Evolutionary conservation across 768 basidiomycete genomes (phyloP).

Genomic region (Russula sp.): DNA sequence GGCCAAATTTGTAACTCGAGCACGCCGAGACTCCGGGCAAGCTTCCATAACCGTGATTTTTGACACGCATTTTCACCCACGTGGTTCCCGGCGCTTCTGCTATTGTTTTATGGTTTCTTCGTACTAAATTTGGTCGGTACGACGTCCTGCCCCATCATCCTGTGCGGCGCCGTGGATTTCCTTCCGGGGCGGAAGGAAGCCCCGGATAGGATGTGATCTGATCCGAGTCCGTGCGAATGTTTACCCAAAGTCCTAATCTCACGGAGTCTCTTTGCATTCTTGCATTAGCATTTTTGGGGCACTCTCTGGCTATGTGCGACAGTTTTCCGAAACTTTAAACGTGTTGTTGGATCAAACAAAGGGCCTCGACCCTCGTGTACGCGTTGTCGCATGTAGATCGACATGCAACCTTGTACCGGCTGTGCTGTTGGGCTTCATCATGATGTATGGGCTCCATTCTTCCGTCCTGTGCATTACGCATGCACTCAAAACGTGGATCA

Average conservation of each 20-base stretch:
- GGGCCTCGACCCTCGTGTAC: constrained; percentile 16
- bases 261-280: constrained; percentile 3
- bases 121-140: constrained; percentile 17
- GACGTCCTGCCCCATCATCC: not conserved
- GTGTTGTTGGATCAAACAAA: constrained; percentile 9
- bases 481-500: constrained; percentile 25
- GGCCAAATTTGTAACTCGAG: constrained; percentile 13
- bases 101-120: constrained; percentile 9
- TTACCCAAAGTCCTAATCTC: not conserved
- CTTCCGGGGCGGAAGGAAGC: constrained; percentile 11
- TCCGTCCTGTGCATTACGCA: constrained; percentile 6
- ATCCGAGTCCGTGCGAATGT: constrained; percentile 5
- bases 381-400: constrained; percentile 18
- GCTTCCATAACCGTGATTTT: constrained; percentile 13
- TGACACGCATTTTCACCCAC: not conserved
- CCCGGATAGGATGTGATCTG: not conserved
- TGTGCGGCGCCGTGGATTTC: constrained; percentile 11
- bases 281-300: too few species aligned
- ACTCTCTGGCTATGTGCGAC: constrained; percentile 4
- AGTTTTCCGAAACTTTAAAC: constrained; percentile 17
- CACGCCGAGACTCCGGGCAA: constrained; percentile 11
- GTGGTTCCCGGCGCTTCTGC: constrained; percentile 12
- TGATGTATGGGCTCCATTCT: not conserved
- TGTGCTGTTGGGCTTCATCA: constrained; percentile 6
- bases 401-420: constrained; percentile 11